Percentiles rank a stretch among this genome's conserved stretches.
Conservation (phyloP, 352 stramenopile genomes). For the Pythium volutum region DNA sequence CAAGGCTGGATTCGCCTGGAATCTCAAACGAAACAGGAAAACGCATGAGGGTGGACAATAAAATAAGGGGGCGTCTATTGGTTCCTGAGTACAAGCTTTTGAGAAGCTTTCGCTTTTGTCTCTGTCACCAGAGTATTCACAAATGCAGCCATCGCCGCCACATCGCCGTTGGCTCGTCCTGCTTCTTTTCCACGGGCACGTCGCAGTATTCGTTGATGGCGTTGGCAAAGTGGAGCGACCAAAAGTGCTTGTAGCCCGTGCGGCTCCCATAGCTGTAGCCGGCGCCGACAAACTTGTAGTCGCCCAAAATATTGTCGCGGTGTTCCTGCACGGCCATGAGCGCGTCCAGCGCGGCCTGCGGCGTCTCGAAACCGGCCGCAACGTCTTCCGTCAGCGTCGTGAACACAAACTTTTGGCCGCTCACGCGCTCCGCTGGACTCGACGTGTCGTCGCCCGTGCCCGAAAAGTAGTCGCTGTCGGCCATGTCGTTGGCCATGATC, state of each 20-base stretch:
- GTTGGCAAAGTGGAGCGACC: constrained; percentile 27
- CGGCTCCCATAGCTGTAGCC: constrained; percentile 23
- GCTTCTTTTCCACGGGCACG: constrained; percentile 13
- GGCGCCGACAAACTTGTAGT: constrained; percentile 24
- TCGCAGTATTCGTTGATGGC: constrained; percentile 26
- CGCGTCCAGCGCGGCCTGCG: constrained; percentile 23
- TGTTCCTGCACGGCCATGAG: constrained; percentile 29
- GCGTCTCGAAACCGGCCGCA: constrained; percentile 25
- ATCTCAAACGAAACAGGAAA: background rate
- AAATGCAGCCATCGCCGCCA: constrained; percentile 23
- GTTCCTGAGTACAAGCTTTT: background rate
- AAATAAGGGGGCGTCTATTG: constrained; percentile 8
- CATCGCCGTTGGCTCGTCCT: constrained; percentile 11
- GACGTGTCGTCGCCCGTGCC: constrained; percentile 47
- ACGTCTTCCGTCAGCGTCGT: constrained; percentile 34
- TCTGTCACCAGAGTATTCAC: too few species aligned
- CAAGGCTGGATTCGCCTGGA: too few species aligned
- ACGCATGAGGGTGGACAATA: constrained; percentile 2
- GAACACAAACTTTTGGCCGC: constrained; percentile 37
- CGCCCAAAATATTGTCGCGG: constrained; percentile 28
- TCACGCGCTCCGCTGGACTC: constrained; percentile 44
- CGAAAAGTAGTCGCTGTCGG: constrained; percentile 25
- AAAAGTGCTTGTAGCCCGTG: constrained; percentile 28
- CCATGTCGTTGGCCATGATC: constrained; percentile 30
- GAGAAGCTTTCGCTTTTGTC: too few species aligned